Conservation (phyloP, 2,329 filamentous ascomycete genomes). For the Calonectria henricotiae region DNA sequence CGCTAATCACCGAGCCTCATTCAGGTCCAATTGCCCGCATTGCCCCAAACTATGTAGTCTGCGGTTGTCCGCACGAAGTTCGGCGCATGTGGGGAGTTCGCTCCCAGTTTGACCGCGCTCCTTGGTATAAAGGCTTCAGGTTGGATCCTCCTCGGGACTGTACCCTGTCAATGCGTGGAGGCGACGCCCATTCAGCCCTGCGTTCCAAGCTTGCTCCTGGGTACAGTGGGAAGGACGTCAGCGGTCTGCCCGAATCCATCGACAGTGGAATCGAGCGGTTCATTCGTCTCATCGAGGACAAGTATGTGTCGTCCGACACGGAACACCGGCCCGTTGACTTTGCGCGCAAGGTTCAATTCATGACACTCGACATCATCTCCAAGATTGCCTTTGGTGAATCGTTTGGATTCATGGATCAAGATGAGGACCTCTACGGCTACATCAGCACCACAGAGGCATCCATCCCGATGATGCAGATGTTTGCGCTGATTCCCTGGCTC, state of each 20-base stretch:
- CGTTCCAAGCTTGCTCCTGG: constrained; percentile 35
- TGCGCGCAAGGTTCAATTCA: constrained; percentile 29
- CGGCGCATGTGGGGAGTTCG: constrained; percentile 34
- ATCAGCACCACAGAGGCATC: constrained; percentile 24
- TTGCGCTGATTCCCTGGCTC: constrained; percentile 33
- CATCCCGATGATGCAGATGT: constrained; percentile 33
- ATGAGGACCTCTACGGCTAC: constrained; percentile 30
- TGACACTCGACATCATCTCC: constrained; percentile 34
- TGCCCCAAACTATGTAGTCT: constrained; percentile 31
- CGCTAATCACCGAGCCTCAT: background rate
- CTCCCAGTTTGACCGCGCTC: constrained; percentile 30
- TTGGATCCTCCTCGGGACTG: constrained; percentile 32
- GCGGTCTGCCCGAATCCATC: constrained; percentile 29
- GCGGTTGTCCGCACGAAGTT: constrained; percentile 27
- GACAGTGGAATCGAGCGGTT: constrained; percentile 19
- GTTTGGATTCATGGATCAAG: constrained; percentile 31
- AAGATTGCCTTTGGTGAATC: constrained; percentile 31
- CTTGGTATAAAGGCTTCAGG: constrained; percentile 34
- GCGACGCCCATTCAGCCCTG: constrained; percentile 18
- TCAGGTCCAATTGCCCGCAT: constrained; percentile 32
- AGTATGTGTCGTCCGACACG: constrained; percentile 22
- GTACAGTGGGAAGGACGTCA: constrained; percentile 27
- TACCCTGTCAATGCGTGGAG: constrained; percentile 30
- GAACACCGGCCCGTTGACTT: constrained; percentile 30
- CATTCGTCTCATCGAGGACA: constrained; percentile 27